Evolutionary conservation across 352 stramenopile species (phyloP).

Genomic region (Paralagenidium karlingii): DNA sequence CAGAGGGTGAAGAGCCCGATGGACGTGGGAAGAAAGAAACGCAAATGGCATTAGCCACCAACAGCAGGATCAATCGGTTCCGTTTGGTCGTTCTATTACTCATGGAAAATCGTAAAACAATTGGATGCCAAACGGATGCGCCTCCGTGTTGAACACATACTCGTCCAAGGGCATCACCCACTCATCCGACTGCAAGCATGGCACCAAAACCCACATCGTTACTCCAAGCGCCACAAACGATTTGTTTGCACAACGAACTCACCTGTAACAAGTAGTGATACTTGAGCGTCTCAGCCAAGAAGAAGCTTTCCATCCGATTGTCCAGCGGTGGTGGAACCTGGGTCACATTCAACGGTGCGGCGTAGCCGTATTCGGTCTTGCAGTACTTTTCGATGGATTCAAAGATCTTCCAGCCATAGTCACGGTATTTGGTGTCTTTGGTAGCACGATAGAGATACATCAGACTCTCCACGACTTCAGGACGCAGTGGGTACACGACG

Average conservation of each 20-base stretch:
- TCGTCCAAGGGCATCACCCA: constrained; percentile 84
- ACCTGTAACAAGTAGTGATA: constrained; percentile 96
- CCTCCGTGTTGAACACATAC: constrained; percentile 95
- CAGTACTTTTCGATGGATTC: constrained; percentile 87
- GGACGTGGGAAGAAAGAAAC: no score
- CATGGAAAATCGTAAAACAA: no score
- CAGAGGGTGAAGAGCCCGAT: no score
- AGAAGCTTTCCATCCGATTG: constrained; percentile 98
- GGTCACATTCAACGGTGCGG: constrained; percentile 34
- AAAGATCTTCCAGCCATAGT: constrained; percentile 95
- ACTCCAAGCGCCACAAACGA: constrained; percentile 35
- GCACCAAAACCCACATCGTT: no score
- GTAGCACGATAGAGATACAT: constrained; percentile 95
- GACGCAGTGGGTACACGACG: constrained; percentile 89
- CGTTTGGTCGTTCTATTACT: no score
- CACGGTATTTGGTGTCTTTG: constrained; percentile 87
- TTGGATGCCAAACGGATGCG: constrained; percentile 74
- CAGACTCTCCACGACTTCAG: constrained; percentile 93
- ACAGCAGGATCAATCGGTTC: no score
- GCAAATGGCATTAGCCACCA: no score
- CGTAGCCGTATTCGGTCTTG: constrained; percentile 84
- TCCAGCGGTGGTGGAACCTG: constrained; percentile 45
- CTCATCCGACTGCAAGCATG: constrained; percentile 77
- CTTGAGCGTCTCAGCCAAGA: constrained; percentile 98
- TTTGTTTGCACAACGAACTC: no score